Evolutionary conservation across 371 early-diverging fungal species (phyloP), one percentile per base, ranked within the genome.

Genomic region (Mucor plumbeus): DNA sequence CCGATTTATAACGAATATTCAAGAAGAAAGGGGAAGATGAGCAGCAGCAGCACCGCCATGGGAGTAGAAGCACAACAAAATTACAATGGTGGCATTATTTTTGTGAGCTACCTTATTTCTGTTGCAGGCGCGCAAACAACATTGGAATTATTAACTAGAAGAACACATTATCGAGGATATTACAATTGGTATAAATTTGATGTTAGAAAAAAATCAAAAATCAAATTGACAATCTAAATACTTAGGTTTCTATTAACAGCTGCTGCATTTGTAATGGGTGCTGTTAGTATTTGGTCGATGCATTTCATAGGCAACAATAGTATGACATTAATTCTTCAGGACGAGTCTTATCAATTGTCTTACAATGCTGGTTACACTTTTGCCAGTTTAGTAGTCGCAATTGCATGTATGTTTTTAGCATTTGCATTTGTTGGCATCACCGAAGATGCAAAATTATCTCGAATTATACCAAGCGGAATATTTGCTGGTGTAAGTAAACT

Each of bases 281-380:
- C 74, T 34, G 80, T 79, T 9, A 69, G 74, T 35, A 76, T 83
- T 6, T 83, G 84, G 84, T 79, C 78, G 14, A 83, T 81, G 84
- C 84, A 83, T 65, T 83, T 83, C 53, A 76, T 83, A 33, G 84
- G 84, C 14, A 83, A 82, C 59, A 80, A 82, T 36, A 69, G 76
- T n/a, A 38, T 82, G 56, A 78, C 69, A 8, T 44, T 82, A 14
- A 53, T 14, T 3, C 57, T 70, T 19, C n/a, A 57, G 33, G 70
- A 39, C 14, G 59, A 53, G 7, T 7, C 19, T 11, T 74, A 73
- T 57, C 76, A 78, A 26, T 47, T 83, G 7, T 70, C 68, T 14
- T 83, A 83, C 50, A n/a, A 69, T 9, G 59, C 74, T 17, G 83
- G 80, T 41, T 80, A 70, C 41, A 83, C 83, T 1, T 77, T 80